Evolutionary conservation across 768 basidiomycete species (phyloP).

Genomic region (Tricholoma terreum): DNA sequence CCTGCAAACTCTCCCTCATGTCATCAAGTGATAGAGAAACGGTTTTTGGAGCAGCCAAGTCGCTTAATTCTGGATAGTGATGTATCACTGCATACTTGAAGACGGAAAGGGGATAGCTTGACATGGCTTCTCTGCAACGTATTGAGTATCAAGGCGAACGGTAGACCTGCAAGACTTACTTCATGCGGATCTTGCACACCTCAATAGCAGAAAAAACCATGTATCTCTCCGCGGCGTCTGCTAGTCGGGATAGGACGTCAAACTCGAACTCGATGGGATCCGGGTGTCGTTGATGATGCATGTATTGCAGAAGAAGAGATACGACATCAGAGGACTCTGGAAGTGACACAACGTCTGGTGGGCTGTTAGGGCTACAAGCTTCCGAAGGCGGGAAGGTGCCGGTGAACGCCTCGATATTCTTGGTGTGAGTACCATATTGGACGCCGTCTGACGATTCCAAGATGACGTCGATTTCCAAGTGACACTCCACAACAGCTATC

Average conservation of each 20-base stretch:
- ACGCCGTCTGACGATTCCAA: constrained; percentile 3
- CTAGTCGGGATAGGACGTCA: neutral
- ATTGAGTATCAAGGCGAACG: too few species aligned
- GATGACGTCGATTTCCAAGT: constrained; percentile 3
- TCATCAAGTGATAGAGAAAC: neutral
- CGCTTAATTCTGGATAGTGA: neutral
- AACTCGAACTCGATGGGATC: neutral
- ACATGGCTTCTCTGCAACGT: neutral
- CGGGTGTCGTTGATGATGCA: neutral
- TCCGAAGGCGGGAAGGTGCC: neutral
- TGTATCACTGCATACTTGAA: neutral
- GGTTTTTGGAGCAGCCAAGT: neutral
- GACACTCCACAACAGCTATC: neutral
- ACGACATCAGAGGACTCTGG: neutral
- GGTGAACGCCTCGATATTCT: constrained; percentile 3
- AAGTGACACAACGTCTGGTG: neutral
- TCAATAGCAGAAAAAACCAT: neutral
- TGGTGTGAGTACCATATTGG: neutral
- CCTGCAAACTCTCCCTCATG: neutral
- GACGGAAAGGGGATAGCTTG: neutral
- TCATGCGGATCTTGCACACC: neutral
- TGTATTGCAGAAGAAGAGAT: neutral
- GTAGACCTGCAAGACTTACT: neutral
- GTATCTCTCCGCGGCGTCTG: neutral
- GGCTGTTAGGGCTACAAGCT: neutral